A percentile compares a stretch with the other conserved stretches of the same genome.
These are phyloP conservation scores for Citrullus amarus DNA, from an alignment of 306 rosid genomes.

Conservation along the genomic window DNA sequence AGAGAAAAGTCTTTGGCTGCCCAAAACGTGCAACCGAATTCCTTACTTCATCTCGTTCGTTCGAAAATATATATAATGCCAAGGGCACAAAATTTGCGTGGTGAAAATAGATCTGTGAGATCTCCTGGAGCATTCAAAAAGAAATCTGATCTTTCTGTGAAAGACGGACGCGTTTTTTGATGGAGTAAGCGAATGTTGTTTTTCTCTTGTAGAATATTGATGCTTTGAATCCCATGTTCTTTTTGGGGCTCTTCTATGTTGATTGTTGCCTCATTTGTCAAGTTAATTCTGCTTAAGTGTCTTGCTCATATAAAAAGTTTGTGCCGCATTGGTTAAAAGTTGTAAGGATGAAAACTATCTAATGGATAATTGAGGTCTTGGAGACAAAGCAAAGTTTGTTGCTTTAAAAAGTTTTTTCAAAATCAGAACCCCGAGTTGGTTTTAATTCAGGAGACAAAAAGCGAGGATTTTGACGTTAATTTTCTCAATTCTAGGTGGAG, in stretches of 20 bases:
- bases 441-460: too few relatives aligned
- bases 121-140: conserved; percentile 99
- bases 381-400: too few relatives aligned
- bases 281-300: neutral
- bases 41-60: conserved; percentile 93
- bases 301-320: neutral
- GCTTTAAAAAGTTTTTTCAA: too few relatives aligned
- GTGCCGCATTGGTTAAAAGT: neutral
- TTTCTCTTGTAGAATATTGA: neutral
- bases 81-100: conserved; percentile 73
- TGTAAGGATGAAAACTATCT: too few relatives aligned
- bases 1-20: conserved; percentile 55
- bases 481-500: too few relatives aligned
- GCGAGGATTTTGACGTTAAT: too few relatives aligned
- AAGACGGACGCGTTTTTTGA: conserved; percentile 89
- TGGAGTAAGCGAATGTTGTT: conserved; percentile 60
- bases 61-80: conserved; percentile 67
- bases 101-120: conserved; percentile 77
- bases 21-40: conserved; percentile 80
- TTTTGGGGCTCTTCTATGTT: neutral
- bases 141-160: conserved; percentile 85
- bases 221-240: neutral
- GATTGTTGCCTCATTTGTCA: neutral
- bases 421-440: too few relatives aligned
- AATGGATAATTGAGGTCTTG: too few relatives aligned